Evolutionary conservation across 116 monocot genomes (phyloP).

Genomic region (Zostera marina): DNA sequence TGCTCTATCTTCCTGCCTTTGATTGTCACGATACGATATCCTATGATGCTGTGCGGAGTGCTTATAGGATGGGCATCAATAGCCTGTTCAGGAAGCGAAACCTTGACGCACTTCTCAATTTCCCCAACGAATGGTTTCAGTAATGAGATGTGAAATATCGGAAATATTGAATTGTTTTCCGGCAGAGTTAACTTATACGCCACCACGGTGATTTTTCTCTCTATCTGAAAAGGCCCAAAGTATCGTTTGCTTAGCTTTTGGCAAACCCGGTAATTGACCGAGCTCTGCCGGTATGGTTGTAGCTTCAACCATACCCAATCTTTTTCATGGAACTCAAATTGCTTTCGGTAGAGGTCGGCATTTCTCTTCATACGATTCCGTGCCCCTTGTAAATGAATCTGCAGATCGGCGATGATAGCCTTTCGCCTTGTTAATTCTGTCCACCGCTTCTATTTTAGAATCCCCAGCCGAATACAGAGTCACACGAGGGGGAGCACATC

Average conservation of each 20-base stretch:
- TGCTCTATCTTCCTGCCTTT: no score
- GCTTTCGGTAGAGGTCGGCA: neutral
- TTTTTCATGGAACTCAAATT: neutral
- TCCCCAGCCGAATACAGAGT: neutral
- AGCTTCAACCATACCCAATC: conserved; percentile 1
- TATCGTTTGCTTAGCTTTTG: neutral
- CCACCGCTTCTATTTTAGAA: neutral
- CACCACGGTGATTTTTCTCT: neutral
- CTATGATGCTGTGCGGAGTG: no score
- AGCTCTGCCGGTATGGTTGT: neutral
- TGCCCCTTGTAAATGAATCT: neutral
- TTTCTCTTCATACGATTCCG: conserved; percentile 3
- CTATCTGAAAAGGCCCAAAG: neutral
- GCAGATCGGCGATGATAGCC: neutral
- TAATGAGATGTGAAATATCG: no score
- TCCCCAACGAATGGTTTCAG: no score
- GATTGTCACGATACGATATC: no score
- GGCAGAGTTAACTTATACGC: neutral
- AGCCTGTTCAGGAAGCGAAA: no score
- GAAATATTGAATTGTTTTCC: no score
- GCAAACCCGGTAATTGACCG: neutral
- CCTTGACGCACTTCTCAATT: no score
- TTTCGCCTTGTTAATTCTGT: neutral
- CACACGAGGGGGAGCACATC: no score
- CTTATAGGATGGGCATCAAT: no score